phyloP scores from a whole-genome alignment of 2,329 filamentous ascomycete species.

The Pseudogymnoascus sp. region DNA sequence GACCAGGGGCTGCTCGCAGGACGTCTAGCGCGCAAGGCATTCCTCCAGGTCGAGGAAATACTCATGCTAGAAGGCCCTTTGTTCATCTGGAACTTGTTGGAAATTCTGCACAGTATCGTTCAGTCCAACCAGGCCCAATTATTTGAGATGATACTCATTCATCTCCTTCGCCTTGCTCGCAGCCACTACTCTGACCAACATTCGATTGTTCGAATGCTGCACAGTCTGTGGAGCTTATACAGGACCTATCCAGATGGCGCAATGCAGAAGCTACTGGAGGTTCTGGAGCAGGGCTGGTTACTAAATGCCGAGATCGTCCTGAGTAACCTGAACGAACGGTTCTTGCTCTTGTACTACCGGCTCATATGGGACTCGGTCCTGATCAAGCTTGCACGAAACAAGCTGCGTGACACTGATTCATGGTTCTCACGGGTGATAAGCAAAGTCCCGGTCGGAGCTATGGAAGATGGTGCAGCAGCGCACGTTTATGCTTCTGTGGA shows the following conservation, averaged over 20 bases:
- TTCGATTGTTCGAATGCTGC: conserved; percentile 5
- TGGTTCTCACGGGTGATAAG: not conserved
- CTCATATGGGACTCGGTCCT: conserved; percentile 18
- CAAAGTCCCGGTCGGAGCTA: not conserved
- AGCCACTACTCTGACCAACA: not conserved
- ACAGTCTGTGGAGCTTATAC: not conserved
- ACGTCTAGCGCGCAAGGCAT: conserved; percentile 20
- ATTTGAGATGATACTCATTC: conserved; percentile 14
- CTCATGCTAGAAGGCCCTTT: conserved; percentile 16
- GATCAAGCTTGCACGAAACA: conserved; percentile 10
- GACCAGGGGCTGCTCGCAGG: conserved; percentile 19
- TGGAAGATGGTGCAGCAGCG: not conserved
- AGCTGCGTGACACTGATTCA: not conserved
- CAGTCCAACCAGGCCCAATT: conserved; percentile 10
- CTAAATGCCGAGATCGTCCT: conserved; percentile 19
- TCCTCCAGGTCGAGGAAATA: conserved; percentile 19
- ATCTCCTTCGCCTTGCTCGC: conserved; percentile 13
- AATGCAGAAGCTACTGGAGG: not conserved
- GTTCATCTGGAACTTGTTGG: conserved; percentile 16
- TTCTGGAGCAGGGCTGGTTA: conserved; percentile 18
- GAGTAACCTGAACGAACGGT: conserved; percentile 12
- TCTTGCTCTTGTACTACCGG: conserved; percentile 17
- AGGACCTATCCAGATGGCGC: not conserved
- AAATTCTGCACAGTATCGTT: conserved; percentile 15
- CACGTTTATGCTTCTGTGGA: not conserved